Percentiles rank a stretch among this genome's conserved stretches.
Evolutionary conservation across 1,284 basidiomycete species (phyloP).

Genomic region (Trichosporon faecale): DNA sequence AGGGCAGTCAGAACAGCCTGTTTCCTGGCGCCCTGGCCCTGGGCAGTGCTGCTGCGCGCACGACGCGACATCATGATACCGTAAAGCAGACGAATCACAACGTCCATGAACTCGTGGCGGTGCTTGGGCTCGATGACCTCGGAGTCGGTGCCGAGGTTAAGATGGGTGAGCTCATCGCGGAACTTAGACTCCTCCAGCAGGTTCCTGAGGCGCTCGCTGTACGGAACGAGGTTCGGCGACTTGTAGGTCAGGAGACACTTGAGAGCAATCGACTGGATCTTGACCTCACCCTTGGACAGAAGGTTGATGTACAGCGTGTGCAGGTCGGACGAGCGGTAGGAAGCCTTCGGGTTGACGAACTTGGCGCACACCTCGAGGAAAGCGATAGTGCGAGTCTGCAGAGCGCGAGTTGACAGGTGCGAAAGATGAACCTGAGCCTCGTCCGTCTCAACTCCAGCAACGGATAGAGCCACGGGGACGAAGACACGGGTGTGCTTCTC

Average conservation of each 20-base stretch:
- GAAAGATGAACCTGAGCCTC: slow-evolving; percentile 18
- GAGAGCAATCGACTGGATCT: slow-evolving; percentile 73
- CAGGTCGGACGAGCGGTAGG: slow-evolving; percentile 68
- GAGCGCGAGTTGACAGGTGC: slow-evolving; percentile 47
- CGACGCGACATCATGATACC: slow-evolving; percentile 83
- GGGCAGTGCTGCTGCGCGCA: slow-evolving; percentile 60
- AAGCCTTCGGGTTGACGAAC: slow-evolving; percentile 84
- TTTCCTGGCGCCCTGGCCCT: slow-evolving; percentile 68
- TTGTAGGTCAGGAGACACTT: slow-evolving; percentile 84
- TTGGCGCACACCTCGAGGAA: slow-evolving; percentile 87
- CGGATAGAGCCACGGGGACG: slow-evolving; percentile 68
- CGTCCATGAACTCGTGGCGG: slow-evolving; percentile 68
- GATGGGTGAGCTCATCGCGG: slow-evolving; percentile 77
- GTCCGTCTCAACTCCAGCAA: slow-evolving; percentile 25
- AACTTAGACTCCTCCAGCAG: slow-evolving; percentile 84
- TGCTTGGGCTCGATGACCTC: slow-evolving; percentile 62
- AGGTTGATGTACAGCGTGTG: slow-evolving; percentile 67
- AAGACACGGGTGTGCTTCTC: slow-evolving; percentile 81
- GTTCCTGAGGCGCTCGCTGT: slow-evolving; percentile 65
- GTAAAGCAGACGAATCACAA: slow-evolving; percentile 76
- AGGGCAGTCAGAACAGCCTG: slow-evolving; percentile 73
- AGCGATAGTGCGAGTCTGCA: slow-evolving; percentile 57
- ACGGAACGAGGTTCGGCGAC: slow-evolving; percentile 62
- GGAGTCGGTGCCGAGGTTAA: slow-evolving; percentile 59
- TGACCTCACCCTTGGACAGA: slow-evolving; percentile 80